Percentiles rank a stretch among this genome's conserved stretches.
phyloP scores from a whole-genome alignment of 768 basidiomycete genomes.

The Chiua virens region DNA sequence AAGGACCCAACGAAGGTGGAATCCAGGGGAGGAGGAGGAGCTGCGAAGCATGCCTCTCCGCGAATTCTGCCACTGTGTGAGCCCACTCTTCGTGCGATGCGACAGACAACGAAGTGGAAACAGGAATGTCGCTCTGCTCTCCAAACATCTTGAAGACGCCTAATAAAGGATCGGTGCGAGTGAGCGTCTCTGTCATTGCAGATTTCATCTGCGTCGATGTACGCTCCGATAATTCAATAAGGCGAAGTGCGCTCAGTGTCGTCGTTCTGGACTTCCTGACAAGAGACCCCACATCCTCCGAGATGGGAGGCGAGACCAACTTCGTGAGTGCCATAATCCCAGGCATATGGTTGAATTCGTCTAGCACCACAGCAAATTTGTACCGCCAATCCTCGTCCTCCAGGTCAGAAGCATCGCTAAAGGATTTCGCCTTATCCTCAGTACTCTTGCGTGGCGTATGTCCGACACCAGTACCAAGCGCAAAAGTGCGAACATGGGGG shows the following conservation, averaged over 20 bases:
- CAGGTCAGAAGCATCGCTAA: not conserved
- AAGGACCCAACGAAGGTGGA: constrained; percentile 39
- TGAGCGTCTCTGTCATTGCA: constrained; percentile 67
- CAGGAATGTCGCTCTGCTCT: constrained; percentile 61
- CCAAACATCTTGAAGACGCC: constrained; percentile 79
- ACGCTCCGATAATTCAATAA: constrained; percentile 87
- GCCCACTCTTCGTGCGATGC: constrained; percentile 77
- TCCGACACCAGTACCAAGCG: constrained; percentile 20
- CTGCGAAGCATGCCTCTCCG: constrained; percentile 55
- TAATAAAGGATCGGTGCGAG: constrained; percentile 69
- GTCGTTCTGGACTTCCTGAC: not conserved
- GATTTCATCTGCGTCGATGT: constrained; percentile 86
- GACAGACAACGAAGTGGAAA: constrained; percentile 71
- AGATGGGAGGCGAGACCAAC: constrained; percentile 54
- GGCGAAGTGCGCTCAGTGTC: constrained; percentile 71
- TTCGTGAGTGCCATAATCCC: constrained; percentile 89
- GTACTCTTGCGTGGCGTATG: not conserved
- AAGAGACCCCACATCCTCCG: constrained; percentile 3
- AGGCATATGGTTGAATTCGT: constrained; percentile 85
- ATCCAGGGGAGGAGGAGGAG: constrained; percentile 87
- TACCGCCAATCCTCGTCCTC: constrained; percentile 19
- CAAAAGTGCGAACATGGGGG: constrained; percentile 52
- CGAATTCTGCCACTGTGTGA: constrained; percentile 60
- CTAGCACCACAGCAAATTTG: constrained; percentile 84
- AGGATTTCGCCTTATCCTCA: not conserved